Evolutionary conservation across 352 stramenopile species (phyloP).

Genomic region (Blastocystis sp.): DNA sequence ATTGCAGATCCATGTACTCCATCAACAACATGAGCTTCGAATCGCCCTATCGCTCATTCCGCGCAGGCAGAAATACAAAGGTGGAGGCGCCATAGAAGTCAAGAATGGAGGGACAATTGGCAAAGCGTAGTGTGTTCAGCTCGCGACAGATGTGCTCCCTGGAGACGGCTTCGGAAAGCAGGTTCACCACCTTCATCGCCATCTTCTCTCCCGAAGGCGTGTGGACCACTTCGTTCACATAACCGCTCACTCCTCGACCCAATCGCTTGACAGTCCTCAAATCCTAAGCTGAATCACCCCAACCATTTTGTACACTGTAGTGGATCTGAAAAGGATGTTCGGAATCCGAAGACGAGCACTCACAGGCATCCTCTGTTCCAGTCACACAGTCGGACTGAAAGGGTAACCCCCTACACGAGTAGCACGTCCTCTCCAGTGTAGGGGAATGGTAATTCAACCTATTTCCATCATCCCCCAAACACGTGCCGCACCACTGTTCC

Average conservation of each 20-base stretch:
- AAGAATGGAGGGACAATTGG: constrained; percentile 20
- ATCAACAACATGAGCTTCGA: not conserved
- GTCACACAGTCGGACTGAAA: not conserved
- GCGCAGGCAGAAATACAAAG: too few species aligned
- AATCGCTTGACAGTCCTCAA: constrained; percentile 2
- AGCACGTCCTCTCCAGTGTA: too few species aligned
- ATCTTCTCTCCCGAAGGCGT: not conserved
- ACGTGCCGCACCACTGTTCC: too few species aligned
- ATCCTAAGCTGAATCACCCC: not conserved
- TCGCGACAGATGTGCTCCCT: constrained; percentile 3
- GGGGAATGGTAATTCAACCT: too few species aligned
- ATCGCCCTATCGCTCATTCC: constrained; percentile 18
- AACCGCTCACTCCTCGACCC: constrained; percentile 28
- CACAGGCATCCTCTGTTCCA: not conserved
- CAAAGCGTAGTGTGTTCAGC: constrained; percentile 47
- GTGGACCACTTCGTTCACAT: constrained; percentile 26
- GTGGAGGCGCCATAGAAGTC: constrained; percentile 56
- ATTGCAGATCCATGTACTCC: constrained; percentile 59
- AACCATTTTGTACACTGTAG: not conserved
- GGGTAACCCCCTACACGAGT: too few species aligned
- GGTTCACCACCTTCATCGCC: constrained; percentile 3
- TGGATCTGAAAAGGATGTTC: not conserved
- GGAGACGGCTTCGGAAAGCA: not conserved
- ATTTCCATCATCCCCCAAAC: too few species aligned
- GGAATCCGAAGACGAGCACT: not conserved